A percentile compares a stretch with the other conserved stretches of the same genome.
These are phyloP conservation scores for Emydomyces testavorans DNA, from an alignment of 2,329 filamentous ascomycete genomes.

Conservation along the genomic window DNA sequence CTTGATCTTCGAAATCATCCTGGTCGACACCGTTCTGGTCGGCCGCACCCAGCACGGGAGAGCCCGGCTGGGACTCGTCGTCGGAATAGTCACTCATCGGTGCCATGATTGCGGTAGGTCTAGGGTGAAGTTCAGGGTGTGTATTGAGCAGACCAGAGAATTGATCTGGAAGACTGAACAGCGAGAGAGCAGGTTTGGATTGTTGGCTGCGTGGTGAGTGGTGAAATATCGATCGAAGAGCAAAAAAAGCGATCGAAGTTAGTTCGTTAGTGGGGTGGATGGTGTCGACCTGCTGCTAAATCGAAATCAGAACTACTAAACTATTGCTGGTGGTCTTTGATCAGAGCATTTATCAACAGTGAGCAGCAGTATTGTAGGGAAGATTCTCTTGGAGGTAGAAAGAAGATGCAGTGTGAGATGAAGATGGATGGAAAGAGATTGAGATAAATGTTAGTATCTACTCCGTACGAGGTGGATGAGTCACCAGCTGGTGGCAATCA, in stretches of 20 bases:
- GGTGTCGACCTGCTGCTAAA: not conserved
- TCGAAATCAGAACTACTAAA: not conserved
- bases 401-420: too few relatives aligned
- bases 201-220: too few relatives aligned
- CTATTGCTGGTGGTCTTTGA: not conserved
- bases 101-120: constrained; percentile 36
- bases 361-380: not conserved
- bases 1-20: constrained; percentile 62
- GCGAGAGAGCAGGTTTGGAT: not conserved
- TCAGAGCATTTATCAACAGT: not conserved
- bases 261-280: constrained; percentile 6
- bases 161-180: not conserved
- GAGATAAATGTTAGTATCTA: too few relatives aligned
- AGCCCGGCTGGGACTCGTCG: constrained; percentile 45
- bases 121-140: not conserved
- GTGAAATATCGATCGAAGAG: too few relatives aligned
- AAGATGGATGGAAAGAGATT: too few relatives aligned
- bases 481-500: too few relatives aligned
- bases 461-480: too few relatives aligned
- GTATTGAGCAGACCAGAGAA: not conserved
- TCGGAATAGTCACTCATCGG: constrained; percentile 46
- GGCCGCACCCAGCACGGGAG: constrained; percentile 39
- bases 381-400: too few relatives aligned
- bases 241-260: constrained; percentile 1
- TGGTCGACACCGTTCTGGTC: constrained; percentile 44